These are phyloP conservation scores for Malassezia equina DNA, from an alignment of 1,284 basidiomycete species.

Conservation along the genomic window DNA sequence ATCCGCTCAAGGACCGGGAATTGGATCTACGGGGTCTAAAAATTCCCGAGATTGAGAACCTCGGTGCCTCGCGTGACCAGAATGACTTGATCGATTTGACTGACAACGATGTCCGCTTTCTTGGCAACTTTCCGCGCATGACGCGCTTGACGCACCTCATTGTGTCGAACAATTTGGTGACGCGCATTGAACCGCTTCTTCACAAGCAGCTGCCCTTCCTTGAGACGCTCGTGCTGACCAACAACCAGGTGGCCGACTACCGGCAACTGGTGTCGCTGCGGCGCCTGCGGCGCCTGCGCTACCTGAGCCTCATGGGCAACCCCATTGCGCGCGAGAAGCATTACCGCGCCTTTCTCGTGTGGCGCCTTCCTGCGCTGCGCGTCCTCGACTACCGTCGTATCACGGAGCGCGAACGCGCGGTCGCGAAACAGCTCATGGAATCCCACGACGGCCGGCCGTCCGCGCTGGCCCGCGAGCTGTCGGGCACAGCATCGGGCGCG, in stretches of 20 bases:
- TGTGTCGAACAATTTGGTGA: slow-evolving; percentile 77
- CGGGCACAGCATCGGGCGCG: slow-evolving; percentile 57
- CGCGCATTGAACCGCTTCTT: slow-evolving; percentile 67
- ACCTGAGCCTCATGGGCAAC: slow-evolving; percentile 75
- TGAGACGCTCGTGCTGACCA: slow-evolving; percentile 55
- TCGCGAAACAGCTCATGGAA: slow-evolving; percentile 35
- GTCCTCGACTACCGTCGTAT: slow-evolving; percentile 94
- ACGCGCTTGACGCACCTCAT: slow-evolving; percentile 68
- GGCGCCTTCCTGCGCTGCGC: slow-evolving; percentile 58
- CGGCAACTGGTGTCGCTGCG: slow-evolving; percentile 77
- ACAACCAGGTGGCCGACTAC: slow-evolving; percentile 56
- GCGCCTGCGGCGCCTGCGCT: slow-evolving; percentile 66
- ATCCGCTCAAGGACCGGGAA: slow-evolving; percentile 85
- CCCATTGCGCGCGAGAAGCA: slow-evolving; percentile 85
- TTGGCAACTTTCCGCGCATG: slow-evolving; percentile 75
- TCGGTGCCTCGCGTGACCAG: slow-evolving; percentile 93
- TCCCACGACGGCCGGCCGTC: slow-evolving; percentile 28
- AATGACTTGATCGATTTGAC: slow-evolving; percentile 91
- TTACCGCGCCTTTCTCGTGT: slow-evolving; percentile 77
- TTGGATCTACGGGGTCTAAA: slow-evolving; percentile 60
- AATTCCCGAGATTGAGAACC: slow-evolving; percentile 96
- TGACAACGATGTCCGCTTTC: slow-evolving; percentile 80
- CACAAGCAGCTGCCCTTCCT: slow-evolving; percentile 74
- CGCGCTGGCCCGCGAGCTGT: slow-evolving; percentile 22
- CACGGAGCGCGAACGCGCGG: slow-evolving; percentile 70